Evolutionary conservation across 352 stramenopile genomes (phyloP), one percentile per base, ranked within the genome.

Genomic region (Phytophthora sp.): DNA sequence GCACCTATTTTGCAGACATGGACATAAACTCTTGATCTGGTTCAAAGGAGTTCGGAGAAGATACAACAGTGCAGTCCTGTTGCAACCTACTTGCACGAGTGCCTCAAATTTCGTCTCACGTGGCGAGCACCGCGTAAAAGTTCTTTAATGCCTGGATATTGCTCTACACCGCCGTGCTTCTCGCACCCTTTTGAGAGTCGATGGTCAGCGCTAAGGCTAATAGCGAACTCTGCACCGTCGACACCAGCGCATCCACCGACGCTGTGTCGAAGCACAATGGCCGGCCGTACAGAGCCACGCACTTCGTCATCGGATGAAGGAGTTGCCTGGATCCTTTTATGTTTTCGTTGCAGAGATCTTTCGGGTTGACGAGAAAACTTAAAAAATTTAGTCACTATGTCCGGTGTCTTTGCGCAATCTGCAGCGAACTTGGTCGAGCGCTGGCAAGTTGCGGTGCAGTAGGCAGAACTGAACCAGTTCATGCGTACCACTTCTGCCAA

Each of bases 41-140:
- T n/a, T n/a, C n/a, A n/a, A n/a, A n/a, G n/a, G n/a, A n/a, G n/a
- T n/a, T n/a, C n/a, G n/a, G n/a, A n/a, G n/a, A n/a, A n/a, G n/a
- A n/a, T n/a, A n/a, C n/a, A n/a, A n/a, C n/a, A n/a, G n/a, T n/a
- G n/a, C n/a, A n/a, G n/a, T n/a, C n/a, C n/a, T n/a, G n/a, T n/a
- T n/a, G n/a, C n/a, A n/a, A 41, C 55, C 26, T 20, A 54, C 21
- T 41, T 41, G 12, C 2, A 16, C 33, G 33, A 41, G 33, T 41
- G n/a, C n/a, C n/a, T n/a, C n/a, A n/a, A 41, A 44, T 60, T 70
- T 66, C 45, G 62, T 66, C 54, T 42, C 21, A 58, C 53, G 29
- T 63, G n/a, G 44, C 27, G 26, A 41, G 20, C 38, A 56, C 23
- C 20, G 35, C 30, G 39, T 30, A 58, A 62, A 66, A 49, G 58